Evolutionary conservation across 2,329 filamentous ascomycete genomes (phyloP).

Genomic region (Endocalyx cinctus): DNA sequence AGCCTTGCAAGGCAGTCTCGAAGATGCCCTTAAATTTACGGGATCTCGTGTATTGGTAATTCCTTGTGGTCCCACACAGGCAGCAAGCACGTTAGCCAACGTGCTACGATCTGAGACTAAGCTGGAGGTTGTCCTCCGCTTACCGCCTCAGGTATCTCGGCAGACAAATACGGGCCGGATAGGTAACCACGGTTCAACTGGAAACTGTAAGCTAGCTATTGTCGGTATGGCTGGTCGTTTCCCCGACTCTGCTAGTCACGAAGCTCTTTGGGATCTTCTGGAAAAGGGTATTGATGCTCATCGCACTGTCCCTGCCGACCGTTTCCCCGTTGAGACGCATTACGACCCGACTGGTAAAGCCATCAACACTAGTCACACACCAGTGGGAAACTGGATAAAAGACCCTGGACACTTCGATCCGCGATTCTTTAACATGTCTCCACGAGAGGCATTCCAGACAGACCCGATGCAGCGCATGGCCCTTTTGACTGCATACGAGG

Average conservation of each 20-base stretch:
- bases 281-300: constrained; percentile 73
- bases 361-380: constrained; percentile 73
- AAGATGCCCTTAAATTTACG: constrained; percentile 35
- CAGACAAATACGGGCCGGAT: constrained; percentile 31
- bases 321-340: constrained; percentile 70
- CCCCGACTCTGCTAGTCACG: constrained; percentile 65
- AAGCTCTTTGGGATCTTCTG: constrained; percentile 71
- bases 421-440: constrained; percentile 85
- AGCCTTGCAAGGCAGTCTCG: constrained; percentile 43
- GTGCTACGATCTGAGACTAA: constrained; percentile 37
- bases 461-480: constrained; percentile 78
- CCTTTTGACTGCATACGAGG: constrained; percentile 73
- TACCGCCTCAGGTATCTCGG: constrained; percentile 29
- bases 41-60: constrained; percentile 40
- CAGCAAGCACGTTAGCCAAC: constrained; percentile 40
- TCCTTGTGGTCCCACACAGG: constrained; percentile 46
- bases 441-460: constrained; percentile 72
- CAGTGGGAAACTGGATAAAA: constrained; percentile 70
- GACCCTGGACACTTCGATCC: constrained; percentile 75
- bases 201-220: constrained; percentile 71
- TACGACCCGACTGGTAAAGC: constrained; percentile 67
- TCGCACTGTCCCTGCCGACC: constrained; percentile 60
- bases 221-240: constrained; percentile 79
- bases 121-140: constrained; percentile 37
- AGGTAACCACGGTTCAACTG: constrained; percentile 42